Evolutionary conservation across 257 asterid genomes (phyloP).

Genomic region (Galeopsis tetrahit): DNA sequence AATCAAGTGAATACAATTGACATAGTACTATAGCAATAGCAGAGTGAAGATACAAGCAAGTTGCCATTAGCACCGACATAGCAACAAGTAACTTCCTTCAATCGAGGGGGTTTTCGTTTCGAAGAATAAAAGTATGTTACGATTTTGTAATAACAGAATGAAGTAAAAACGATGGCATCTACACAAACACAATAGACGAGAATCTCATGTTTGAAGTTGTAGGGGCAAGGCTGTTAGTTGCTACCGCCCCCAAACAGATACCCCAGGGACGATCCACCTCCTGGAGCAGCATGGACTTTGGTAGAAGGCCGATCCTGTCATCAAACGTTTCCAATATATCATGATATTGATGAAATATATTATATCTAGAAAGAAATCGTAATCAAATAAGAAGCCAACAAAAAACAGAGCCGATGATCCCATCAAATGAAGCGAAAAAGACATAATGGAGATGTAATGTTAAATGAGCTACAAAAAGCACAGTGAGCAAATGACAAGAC

Average conservation of each 20-base stretch:
- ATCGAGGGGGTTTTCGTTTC: neutral
- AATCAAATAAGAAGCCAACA: no score
- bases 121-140: neutral
- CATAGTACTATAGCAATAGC: neutral
- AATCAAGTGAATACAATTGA: neutral
- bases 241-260: slow-evolving; percentile 54
- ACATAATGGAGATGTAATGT: no score
- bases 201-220: slow-evolving; percentile 28
- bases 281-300: slow-evolving; percentile 69
- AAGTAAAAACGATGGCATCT: slow-evolving; percentile 14
- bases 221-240: slow-evolving; percentile 29
- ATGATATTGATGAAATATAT: slow-evolving; percentile 11
- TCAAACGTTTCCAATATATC: neutral
- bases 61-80: no score
- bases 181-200: slow-evolving; percentile 5
- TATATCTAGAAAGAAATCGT: neutral
- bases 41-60: neutral
- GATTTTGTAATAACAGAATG: neutral
- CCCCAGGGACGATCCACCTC: slow-evolving; percentile 63
- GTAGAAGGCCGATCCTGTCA: slow-evolving; percentile 65
- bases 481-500: no score
- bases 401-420: no score
- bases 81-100: slow-evolving; percentile 22
- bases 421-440: no score
- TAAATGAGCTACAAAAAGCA: no score